Percentiles rank a stretch among this genome's conserved stretches.
phyloP scores from a whole-genome alignment of 163 green algal species.

The Smithsoniella earleae region DNA sequence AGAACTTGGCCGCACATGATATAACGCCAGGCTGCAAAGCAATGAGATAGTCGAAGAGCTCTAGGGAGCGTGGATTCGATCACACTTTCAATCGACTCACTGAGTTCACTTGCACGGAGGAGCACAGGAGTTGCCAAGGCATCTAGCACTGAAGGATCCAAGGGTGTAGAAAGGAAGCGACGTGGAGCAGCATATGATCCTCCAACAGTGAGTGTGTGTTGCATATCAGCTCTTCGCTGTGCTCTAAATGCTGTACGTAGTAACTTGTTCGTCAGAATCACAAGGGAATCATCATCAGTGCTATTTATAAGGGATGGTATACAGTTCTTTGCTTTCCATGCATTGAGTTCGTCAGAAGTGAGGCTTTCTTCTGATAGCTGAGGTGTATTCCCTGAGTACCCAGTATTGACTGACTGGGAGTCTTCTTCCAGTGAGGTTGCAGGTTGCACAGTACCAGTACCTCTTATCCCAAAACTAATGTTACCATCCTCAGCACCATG shows the following conservation, averaged over 20 bases:
- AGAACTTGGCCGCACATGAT: constrained; percentile 20
- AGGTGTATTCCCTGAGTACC: background rate
- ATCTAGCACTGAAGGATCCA: constrained; percentile 1
- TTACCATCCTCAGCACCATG: background rate
- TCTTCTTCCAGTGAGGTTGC: background rate
- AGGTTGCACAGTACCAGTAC: background rate
- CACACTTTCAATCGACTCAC: background rate
- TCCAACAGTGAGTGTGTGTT: background rate
- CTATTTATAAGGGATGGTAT: background rate
- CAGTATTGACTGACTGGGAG: background rate
- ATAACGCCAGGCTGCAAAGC: constrained; percentile 27
- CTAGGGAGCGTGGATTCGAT: constrained; percentile 4
- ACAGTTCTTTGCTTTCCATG: constrained; percentile 5
- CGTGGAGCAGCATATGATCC: background rate
- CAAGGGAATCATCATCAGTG: constrained; percentile 9
- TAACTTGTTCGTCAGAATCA: background rate
- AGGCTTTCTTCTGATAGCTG: background rate
- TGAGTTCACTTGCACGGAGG: background rate
- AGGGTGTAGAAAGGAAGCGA: background rate
- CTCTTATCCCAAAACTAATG: background rate
- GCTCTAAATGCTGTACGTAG: background rate
- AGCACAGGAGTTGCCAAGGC: background rate
- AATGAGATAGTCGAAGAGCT: constrained; percentile 5
- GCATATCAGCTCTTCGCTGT: background rate
- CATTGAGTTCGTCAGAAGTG: constrained; percentile 11